Evolutionary conservation across 805 yeast genomes (phyloP).

Genomic region (Myxozyma nipponensis): DNA sequence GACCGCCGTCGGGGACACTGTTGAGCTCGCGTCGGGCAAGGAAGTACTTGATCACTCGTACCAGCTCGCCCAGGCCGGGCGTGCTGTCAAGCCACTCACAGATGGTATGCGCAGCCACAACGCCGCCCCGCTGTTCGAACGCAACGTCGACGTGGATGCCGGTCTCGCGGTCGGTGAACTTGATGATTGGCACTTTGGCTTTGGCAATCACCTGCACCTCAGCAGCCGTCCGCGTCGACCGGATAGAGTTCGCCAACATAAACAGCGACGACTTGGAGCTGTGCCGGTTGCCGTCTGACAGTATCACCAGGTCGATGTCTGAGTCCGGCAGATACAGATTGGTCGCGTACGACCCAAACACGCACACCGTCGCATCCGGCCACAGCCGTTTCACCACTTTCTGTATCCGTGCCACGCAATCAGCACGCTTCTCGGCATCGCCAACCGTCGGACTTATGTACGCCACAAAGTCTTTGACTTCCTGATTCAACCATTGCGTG

Average conservation of each 20-base stretch:
- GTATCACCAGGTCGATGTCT: conserved; percentile 89
- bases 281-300: conserved; percentile 56
- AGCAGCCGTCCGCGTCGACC: conserved; percentile 58
- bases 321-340: conserved; percentile 91
- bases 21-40: conserved; percentile 71
- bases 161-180: conserved; percentile 71
- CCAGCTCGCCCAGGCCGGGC: conserved; percentile 80
- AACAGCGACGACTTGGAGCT: conserved; percentile 65
- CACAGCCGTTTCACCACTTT: conserved; percentile 53
- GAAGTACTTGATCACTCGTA: conserved; percentile 79
- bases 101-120: conserved; percentile 75
- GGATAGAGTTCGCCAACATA: conserved; percentile 65
- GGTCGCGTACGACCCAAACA: conserved; percentile 93
- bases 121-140: conserved; percentile 76
- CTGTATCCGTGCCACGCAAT: conserved; percentile 58
- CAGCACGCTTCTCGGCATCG: conserved; percentile 66
- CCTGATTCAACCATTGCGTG: conserved; percentile 82
- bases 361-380: conserved; percentile 75
- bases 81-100: conserved; percentile 66
- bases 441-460: conserved; percentile 79
- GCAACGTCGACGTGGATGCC: conserved; percentile 82
- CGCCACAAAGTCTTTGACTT: conserved; percentile 76
- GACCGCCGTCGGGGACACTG: conserved; percentile 87
- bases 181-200: conserved; percentile 92
- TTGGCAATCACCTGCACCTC: conserved; percentile 80